A percentile compares a stretch with the other conserved stretches of the same genome.
phyloP scores from a whole-genome alignment of 352 stramenopile genomes.

The Phytophthora melonis region DNA sequence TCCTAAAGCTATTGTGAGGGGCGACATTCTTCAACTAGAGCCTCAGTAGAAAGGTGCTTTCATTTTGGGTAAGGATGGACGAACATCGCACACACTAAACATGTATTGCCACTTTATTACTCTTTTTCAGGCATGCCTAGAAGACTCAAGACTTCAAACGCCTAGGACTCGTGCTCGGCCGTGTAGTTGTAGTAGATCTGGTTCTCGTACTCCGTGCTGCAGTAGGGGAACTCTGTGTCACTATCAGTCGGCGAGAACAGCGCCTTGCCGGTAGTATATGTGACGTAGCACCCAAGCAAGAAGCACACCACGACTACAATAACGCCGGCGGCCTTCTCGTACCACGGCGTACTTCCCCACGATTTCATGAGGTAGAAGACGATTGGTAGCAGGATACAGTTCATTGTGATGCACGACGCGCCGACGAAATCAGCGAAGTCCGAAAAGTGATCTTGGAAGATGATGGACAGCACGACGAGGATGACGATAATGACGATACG shows the following conservation, averaged over 20 bases:
- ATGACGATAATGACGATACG: slow-evolving; percentile 51
- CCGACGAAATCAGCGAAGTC: slow-evolving; percentile 50
- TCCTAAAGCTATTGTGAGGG: slow-evolving; percentile 46
- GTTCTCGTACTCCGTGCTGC: slow-evolving; percentile 42
- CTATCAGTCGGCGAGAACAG: slow-evolving; percentile 26
- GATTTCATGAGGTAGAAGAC: slow-evolving; percentile 45
- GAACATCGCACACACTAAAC: not conserved
- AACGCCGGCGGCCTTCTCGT: slow-evolving; percentile 27
- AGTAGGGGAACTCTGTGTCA: slow-evolving; percentile 38
- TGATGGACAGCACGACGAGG: slow-evolving; percentile 42
- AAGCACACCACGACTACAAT: slow-evolving; percentile 29
- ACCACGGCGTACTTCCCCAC: slow-evolving; percentile 25
- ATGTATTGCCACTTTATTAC: slow-evolving; percentile 4
- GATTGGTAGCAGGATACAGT: slow-evolving; percentile 51
- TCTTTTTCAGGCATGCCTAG: not conserved
- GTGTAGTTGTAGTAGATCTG: slow-evolving; percentile 49
- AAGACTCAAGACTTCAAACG: not conserved
- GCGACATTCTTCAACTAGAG: slow-evolving; percentile 48
- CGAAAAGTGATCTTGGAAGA: slow-evolving; percentile 49
- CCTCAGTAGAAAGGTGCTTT: not conserved
- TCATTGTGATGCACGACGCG: slow-evolving; percentile 45
- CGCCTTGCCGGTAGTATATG: slow-evolving; percentile 31
- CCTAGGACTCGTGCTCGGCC: slow-evolving; percentile 27
- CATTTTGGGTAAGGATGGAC: not conserved
- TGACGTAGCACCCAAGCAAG: slow-evolving; percentile 34